These are phyloP conservation scores for Pseudopyricularia javanii DNA, from an alignment of 2,329 filamentous ascomycete species.

Conservation along the genomic window DNA sequence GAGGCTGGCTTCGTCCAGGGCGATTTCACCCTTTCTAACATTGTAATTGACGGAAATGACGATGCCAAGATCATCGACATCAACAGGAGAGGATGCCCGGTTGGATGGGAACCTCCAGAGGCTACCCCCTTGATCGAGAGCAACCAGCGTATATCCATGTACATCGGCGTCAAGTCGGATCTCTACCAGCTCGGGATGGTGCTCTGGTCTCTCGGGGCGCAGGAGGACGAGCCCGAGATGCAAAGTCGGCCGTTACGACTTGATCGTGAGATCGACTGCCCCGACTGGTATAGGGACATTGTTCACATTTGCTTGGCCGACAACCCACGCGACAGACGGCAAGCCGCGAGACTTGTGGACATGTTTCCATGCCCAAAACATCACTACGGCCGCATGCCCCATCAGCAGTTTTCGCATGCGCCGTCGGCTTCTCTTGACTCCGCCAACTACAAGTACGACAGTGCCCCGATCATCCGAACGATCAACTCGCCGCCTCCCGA, in stretches of 20 bases:
- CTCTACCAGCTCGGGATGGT: constrained; percentile 96
- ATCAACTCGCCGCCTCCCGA: constrained; percentile 24
- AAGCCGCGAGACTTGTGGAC: constrained; percentile 59
- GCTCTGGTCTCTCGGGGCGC: constrained; percentile 77
- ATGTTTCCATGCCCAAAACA: constrained; percentile 44
- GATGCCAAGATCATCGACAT: constrained; percentile 97
- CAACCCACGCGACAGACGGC: constrained; percentile 57
- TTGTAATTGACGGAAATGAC: constrained; percentile 75
- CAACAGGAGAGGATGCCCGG: constrained; percentile 90
- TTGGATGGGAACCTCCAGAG: constrained; percentile 96
- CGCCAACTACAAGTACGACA: constrained; percentile 12
- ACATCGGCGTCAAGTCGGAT: constrained; percentile 96
- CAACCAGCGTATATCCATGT: constrained; percentile 87
- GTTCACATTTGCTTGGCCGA: constrained; percentile 67
- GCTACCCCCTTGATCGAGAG: constrained; percentile 74
- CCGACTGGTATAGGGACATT: constrained; percentile 66
- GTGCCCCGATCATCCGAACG: constrained; percentile 22
- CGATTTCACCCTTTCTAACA: constrained; percentile 94
- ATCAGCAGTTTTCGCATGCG: constrained; percentile 10
- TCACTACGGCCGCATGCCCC: background rate
- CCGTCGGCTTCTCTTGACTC: constrained; percentile 25
- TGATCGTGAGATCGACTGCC: constrained; percentile 48
- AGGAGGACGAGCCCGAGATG: constrained; percentile 81
- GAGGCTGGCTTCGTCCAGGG: constrained; percentile 95
- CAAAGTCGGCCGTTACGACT: constrained; percentile 58